phyloP scores from a whole-genome alignment of 805 yeast genomes.

The Lipomyces chichibuensis region DNA sequence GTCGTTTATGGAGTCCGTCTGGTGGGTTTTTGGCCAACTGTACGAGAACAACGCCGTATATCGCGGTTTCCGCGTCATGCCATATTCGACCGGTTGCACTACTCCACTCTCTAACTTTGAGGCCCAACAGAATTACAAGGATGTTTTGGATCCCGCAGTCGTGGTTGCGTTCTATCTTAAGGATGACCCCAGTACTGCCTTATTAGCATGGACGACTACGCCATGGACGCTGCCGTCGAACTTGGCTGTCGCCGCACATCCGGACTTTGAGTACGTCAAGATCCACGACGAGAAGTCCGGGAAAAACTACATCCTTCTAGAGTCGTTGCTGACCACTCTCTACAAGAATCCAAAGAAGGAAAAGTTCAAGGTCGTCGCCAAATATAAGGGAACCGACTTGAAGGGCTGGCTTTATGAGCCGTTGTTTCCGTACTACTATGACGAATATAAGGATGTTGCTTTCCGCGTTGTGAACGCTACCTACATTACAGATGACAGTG shows the following conservation, averaged over 20 bases:
- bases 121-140: slow-evolving; percentile 98
- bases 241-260: slow-evolving; percentile 87
- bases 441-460: slow-evolving; percentile 72
- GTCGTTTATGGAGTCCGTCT: slow-evolving; percentile 93
- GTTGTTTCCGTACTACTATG: slow-evolving; percentile 76
- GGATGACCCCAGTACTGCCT: slow-evolving; percentile 76
- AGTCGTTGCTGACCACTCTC: slow-evolving; percentile 75
- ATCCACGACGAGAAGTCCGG: slow-evolving; percentile 86
- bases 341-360: slow-evolving; percentile 95
- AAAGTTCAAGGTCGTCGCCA: slow-evolving; percentile 79
- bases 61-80: slow-evolving; percentile 97
- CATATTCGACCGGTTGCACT: slow-evolving; percentile 95
- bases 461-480: slow-evolving; percentile 80
- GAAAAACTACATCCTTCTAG: slow-evolving; percentile 79
- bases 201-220: slow-evolving; percentile 99
- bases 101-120: slow-evolving; percentile 97
- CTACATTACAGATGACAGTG: slow-evolving; percentile 89
- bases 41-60: slow-evolving; percentile 86
- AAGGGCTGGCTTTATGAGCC: slow-evolving; percentile 83
- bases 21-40: slow-evolving; percentile 97
- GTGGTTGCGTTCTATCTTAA: slow-evolving; percentile 83
- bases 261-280: slow-evolving; percentile 87
- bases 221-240: slow-evolving; percentile 99
- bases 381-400: slow-evolving; percentile 75
- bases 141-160: slow-evolving; percentile 94